Percentiles rank a stretch among this genome's conserved stretches.
Evolutionary conservation across 805 yeast species (phyloP).

Genomic region (Saccharomycopsis sp.): DNA sequence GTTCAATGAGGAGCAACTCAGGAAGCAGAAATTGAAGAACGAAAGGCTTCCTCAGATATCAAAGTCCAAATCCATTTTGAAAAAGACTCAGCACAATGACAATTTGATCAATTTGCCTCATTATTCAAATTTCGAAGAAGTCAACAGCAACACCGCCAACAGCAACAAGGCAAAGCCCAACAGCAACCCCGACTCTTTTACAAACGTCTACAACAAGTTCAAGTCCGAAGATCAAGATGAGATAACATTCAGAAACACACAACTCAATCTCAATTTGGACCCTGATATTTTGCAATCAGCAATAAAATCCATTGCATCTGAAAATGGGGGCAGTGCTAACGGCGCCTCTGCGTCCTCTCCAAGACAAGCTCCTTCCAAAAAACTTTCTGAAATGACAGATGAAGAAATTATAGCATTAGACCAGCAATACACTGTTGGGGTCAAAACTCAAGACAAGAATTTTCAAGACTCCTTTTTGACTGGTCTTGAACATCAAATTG

Average conservation of each 20-base stretch:
- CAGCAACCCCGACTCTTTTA: constrained; percentile 8
- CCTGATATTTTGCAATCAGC: constrained; percentile 2
- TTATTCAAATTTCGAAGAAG: neutral
- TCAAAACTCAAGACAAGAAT: too few species aligned
- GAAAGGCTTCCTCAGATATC: constrained; percentile 18
- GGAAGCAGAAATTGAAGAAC: constrained; percentile 14
- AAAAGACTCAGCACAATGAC: neutral
- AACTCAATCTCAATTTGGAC: constrained; percentile 15
- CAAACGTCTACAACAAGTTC: constrained; percentile 16
- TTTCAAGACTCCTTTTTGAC: constrained; percentile 7
- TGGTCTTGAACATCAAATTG: constrained; percentile 17
- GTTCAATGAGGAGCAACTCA: constrained; percentile 8
- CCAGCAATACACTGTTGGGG: constrained; percentile 7
- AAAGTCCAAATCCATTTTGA: constrained; percentile 14
- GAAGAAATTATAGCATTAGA: constrained; percentile 20
- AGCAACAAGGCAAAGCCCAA: neutral
- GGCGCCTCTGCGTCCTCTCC: too few species aligned
- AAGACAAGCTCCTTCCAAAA: constrained; percentile 7
- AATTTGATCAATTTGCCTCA: neutral
- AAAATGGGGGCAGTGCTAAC: too few species aligned
- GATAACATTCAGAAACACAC: constrained; percentile 19
- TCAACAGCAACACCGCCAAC: constrained; percentile 1
- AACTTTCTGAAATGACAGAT: constrained; percentile 20
- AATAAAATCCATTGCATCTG: too few species aligned
- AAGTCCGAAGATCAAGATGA: constrained; percentile 20